Evolutionary conservation across 192 early-diverging fungal genomes (phyloP).

Genomic region (Podila clonocystis): DNA sequence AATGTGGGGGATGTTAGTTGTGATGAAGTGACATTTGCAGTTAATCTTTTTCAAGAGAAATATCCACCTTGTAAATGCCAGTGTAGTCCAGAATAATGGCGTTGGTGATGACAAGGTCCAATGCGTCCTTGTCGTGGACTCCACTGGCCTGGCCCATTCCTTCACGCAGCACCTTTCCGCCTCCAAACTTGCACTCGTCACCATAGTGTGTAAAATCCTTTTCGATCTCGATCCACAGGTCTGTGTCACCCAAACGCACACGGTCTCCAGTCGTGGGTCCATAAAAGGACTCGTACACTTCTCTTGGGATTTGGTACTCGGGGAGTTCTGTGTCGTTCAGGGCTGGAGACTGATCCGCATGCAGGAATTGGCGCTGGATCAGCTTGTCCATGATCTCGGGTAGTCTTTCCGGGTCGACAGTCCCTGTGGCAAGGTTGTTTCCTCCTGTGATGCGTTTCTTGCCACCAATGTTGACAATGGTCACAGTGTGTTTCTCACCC

Average conservation of each 20-base stretch:
- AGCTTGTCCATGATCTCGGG: conserved; percentile 65
- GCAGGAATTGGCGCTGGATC: conserved; percentile 64
- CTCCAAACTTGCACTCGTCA: conserved; percentile 97
- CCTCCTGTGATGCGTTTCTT: conserved; percentile 84
- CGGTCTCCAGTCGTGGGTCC: conserved; percentile 94
- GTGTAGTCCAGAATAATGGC: conserved; percentile 92
- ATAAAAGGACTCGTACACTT: conserved; percentile 89
- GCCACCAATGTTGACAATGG: conserved; percentile 87
- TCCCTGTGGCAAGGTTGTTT: conserved; percentile 83
- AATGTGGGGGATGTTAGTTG: background rate
- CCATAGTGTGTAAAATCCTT: conserved; percentile 91
- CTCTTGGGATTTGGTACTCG: conserved; percentile 76
- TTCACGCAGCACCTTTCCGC: conserved; percentile 92
- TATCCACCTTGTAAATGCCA: conserved; percentile 92
- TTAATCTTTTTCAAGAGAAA: no score
- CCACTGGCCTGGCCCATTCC: conserved; percentile 93
- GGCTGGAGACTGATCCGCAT: conserved; percentile 63
- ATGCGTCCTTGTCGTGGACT: conserved; percentile 70
- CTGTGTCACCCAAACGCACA: conserved; percentile 87
- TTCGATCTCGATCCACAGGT: conserved; percentile 88
- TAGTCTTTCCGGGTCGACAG: conserved; percentile 62
- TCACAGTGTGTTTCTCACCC: conserved; percentile 88
- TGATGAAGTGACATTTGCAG: no score
- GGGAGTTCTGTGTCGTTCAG: conserved; percentile 56
- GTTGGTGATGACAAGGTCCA: conserved; percentile 97